Base-by-base conservation (phyloP, 164 flowering plant genomes). In the Liquidambar formosana region DNA sequence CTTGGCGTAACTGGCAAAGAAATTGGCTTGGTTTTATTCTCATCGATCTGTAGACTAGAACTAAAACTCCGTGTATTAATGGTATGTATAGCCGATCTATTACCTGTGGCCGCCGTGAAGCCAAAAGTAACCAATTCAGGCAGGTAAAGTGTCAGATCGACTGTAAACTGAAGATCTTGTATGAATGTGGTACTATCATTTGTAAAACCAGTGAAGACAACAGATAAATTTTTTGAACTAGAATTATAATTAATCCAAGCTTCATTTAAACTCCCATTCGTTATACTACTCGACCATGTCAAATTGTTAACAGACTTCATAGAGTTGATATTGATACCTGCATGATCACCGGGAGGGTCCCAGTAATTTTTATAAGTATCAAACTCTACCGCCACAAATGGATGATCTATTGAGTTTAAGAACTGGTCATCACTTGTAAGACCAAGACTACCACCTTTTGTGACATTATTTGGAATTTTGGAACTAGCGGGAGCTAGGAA, bases 321-420 rank as follows among this genome's bases (percentile, higher is more conserved):
- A 9, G 81, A 71, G 33, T 81, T 76, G 21, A 84, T 19, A 56
- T 85, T 54, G 49, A 86, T 78, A 48, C 88, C 85, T 0, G 85
- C 76, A 52, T 86, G 90, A 10, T 74, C 75, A 2, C 41, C 65
- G 10, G 41, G 41, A 0, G 86, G 85, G 53, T 84, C 90, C 77
- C 74, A 82, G 0, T 4, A 27, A 2, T 75, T 76, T 22, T 45
- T 11, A 47, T 22, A 78, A 1, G 78, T 78, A 63, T 86, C 88
- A 43, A 83, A 83, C 48, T 81, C 88, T 4, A 84, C 82, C 0
- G 86, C 86, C 4, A 86, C 81, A 52, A 84, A 56, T 13, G 33
- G 57, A 23, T 57, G 54, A 14, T 25, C 58, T 1, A 74, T 49
- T 0, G 69, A 63, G 53, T 67, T 66, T 21, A 48, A 14, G 0